Percentiles rank a stretch among this genome's conserved stretches.
These are phyloP conservation scores for Crithidia thermophila DNA, from an alignment of 208 protist species.

Conservation along the genomic window DNA sequence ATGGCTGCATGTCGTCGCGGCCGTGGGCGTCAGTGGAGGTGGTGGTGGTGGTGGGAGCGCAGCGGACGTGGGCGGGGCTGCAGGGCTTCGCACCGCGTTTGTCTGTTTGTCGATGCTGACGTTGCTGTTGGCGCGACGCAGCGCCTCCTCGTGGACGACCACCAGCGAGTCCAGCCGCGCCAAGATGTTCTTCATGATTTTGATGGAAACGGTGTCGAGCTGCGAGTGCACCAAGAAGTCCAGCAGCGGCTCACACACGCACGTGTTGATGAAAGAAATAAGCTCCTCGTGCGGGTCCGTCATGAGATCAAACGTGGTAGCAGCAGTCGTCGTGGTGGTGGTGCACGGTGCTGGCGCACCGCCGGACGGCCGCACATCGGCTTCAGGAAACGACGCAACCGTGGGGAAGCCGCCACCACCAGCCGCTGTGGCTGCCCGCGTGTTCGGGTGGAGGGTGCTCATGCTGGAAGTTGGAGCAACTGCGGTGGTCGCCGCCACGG, in stretches of 20 bases:
- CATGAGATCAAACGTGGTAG: conserved; percentile 54
- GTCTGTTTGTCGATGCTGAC: no score
- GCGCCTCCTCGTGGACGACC: conserved; percentile 45
- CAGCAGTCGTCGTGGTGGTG: no score
- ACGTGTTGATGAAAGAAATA: conserved; percentile 50
- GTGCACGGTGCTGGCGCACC: neutral
- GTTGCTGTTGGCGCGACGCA: conserved; percentile 22
- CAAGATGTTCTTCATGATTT: conserved; percentile 57
- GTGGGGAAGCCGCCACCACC: neutral
- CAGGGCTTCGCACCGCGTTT: no score
- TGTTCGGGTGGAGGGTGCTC: no score
- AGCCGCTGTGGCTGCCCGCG: neutral
- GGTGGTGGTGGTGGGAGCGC: neutral
- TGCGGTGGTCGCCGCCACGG: neutral
- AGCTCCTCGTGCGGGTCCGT: conserved; percentile 34
- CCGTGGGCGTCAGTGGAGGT: neutral
- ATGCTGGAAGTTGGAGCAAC: neutral
- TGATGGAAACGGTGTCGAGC: conserved; percentile 43
- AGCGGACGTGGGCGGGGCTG: neutral
- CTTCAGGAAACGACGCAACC: no score
- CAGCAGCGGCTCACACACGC: conserved; percentile 56
- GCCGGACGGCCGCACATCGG: no score
- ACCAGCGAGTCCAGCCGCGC: conserved; percentile 46
- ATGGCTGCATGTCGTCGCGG: neutral
- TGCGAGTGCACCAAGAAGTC: conserved; percentile 54